Conservation (phyloP, 2,329 filamentous ascomycete species). For the Aspergillus alliaceus region DNA sequence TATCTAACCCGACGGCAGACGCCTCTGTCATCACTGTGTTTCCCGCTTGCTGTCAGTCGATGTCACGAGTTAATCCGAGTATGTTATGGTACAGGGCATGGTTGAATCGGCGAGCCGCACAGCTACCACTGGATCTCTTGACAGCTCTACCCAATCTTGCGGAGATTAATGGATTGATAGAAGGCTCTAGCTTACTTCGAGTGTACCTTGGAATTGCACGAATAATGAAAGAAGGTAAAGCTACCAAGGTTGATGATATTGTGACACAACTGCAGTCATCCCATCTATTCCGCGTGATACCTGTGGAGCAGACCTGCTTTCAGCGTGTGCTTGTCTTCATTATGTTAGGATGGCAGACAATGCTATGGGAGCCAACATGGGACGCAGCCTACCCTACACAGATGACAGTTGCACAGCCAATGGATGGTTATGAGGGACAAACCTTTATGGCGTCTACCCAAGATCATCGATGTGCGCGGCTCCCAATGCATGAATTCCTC, state of each 20-base stretch:
- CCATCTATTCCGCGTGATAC: not conserved
- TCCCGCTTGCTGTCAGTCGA: not conserved
- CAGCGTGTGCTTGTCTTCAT: constrained; percentile 1
- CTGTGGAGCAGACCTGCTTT: not conserved
- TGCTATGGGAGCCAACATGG: constrained; percentile 3
- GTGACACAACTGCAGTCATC: not conserved
- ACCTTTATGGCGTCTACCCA: constrained; percentile 1
- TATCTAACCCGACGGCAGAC: not conserved
- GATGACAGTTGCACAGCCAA: not conserved
- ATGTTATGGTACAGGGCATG: not conserved
- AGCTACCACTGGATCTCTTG: not conserved
- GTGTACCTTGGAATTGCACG: not conserved
- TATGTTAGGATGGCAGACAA: constrained; percentile 8
- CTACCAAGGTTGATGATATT: not conserved
- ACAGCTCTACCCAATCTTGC: not conserved
- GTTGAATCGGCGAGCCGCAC: not conserved
- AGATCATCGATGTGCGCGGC: not conserved
- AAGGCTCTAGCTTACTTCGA: not conserved
- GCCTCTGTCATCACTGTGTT: not conserved
- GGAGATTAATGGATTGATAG: not conserved
- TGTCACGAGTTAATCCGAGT: not conserved
- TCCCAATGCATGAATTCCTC: constrained; percentile 9
- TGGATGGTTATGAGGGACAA: not conserved
- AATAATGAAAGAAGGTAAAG: not conserved
- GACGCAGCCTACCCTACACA: not conserved